Base-by-base conservation (phyloP, 2,329 filamentous ascomycete genomes). In the Exophiala mesophila region DNA sequence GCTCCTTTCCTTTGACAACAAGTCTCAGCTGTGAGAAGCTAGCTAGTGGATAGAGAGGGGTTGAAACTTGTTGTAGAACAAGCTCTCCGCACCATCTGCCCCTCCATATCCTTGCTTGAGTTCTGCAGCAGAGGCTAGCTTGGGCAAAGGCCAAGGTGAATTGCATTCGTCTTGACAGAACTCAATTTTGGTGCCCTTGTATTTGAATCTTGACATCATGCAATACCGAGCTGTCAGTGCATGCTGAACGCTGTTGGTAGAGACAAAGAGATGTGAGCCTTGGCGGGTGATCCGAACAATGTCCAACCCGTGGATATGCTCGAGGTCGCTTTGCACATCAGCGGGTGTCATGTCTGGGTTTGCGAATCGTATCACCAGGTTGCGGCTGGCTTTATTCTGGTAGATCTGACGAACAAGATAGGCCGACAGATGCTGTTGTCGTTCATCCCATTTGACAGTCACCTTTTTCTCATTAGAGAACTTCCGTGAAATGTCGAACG, bases 281-380 rank as follows among this genome's bases (percentile, higher is more conserved):
- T 65, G 62, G 60, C 85, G 82, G 5, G 66, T 63, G 32, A 92
- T 66, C 31, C 75, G 75, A 55, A 92, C 71, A 8, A 94, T 75
- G 16, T 82, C 69, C 1, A 94, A 71, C 49, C 86, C 85, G 66
- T 90, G 81, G 47, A 94, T 90, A 59, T 94, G 87, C 17, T 88
- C 82, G 26, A 92, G 71, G 55, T 94, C 84, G 3, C 81, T 73
- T 8, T 83, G 78, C 50, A 94, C 78, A 12, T 66, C 64, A 5
- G 76, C 65, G 52, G 81, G 81, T 0, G 80, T 87, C 52, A 85
- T 67, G 39, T 67, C 73, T 39, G 66, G 66, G 53, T 70, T 70
- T 52, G 76, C 77, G 7, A 74, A 73, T 44, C 76, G 75, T 30
- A 94, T 74, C 15, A 89, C 66, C 26, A 94, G 62, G 55, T 90